These are phyloP conservation scores for Telopea speciosissima DNA, from an alignment of 177 flowering plant species.

Conservation along the genomic window DNA sequence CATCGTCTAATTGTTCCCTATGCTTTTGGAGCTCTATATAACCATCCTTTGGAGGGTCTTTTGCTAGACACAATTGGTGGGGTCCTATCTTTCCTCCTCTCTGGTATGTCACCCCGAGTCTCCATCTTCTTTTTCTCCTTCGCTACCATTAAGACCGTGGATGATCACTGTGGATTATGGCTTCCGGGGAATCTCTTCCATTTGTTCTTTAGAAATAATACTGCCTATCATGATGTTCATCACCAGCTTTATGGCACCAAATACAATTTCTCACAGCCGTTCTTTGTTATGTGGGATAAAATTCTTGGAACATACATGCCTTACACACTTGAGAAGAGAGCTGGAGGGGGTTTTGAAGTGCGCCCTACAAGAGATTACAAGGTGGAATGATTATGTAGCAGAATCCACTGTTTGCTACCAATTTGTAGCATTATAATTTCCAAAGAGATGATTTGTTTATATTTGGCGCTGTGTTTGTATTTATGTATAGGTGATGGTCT, in stretches of 20 bases:
- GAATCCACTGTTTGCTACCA: conserved; percentile 7
- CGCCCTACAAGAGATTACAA: conserved; percentile 50
- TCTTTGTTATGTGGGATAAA: conserved; percentile 80
- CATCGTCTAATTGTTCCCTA: conserved; percentile 89
- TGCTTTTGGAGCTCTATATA: conserved; percentile 88
- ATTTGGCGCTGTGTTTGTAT: conserved; percentile 11
- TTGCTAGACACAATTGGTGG: conserved; percentile 82
- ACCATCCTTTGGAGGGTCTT: conserved; percentile 83
- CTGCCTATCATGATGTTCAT: conserved; percentile 89
- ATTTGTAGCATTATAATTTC: conserved; percentile 11
- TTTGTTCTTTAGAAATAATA: conserved; percentile 63
- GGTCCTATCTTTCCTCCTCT: conserved; percentile 70
- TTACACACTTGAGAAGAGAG: conserved; percentile 60
- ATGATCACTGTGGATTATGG: conserved; percentile 94
- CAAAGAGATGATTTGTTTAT: conserved; percentile 6
- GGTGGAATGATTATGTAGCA: conserved; percentile 18
- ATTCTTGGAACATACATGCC: conserved; percentile 91
- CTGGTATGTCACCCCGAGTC: conserved; percentile 80
- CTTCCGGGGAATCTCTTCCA: conserved; percentile 88
- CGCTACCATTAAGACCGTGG: conserved; percentile 85
- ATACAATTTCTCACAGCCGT: conserved; percentile 91
- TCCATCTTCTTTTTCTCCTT: conserved; percentile 93
- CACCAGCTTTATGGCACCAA: conserved; percentile 87
- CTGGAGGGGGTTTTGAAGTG: conserved; percentile 78
- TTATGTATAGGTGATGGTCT: conserved; percentile 14